Evolutionary conservation across 306 rosid genomes (phyloP).

Genomic region (Cicer arietinum): DNA sequence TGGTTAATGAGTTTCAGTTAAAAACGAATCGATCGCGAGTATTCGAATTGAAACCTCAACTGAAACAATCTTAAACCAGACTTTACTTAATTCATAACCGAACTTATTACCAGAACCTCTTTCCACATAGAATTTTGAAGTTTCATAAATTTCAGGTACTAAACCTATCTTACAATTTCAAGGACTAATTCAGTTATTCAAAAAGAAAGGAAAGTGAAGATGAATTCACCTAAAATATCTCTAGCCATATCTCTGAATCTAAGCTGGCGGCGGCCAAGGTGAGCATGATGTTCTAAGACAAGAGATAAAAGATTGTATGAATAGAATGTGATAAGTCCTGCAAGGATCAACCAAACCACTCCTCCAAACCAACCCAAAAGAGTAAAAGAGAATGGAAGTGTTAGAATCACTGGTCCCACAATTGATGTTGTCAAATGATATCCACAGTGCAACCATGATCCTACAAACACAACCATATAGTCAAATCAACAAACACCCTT

Average conservation of each 20-base stretch:
- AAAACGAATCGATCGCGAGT: no score
- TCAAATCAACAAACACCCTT: conserved; percentile 37
- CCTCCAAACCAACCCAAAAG: conserved; percentile 87
- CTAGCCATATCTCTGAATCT: conserved; percentile 77
- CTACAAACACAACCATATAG: conserved; percentile 43
- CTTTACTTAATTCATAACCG: no score
- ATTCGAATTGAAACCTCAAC: no score
- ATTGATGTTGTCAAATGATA: conserved; percentile 86
- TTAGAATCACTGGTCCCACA: conserved; percentile 69
- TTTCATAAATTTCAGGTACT: neutral
- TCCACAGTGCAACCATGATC: conserved; percentile 91
- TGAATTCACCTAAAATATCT: conserved; percentile 59
- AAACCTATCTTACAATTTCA: neutral
- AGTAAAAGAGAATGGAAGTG: conserved; percentile 67
- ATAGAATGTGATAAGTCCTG: conserved; percentile 66
- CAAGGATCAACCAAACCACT: conserved; percentile 58
- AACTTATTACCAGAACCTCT: no score
- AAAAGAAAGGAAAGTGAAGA: neutral
- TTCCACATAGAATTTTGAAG: no score
- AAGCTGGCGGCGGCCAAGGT: conserved; percentile 71
- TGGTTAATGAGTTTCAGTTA: no score
- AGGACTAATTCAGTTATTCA: neutral
- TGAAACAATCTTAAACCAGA: no score
- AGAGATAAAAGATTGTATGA: conserved; percentile 75
- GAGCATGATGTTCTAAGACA: conserved; percentile 76